These are phyloP conservation scores for Cryptococcus amylolentus DNA, from an alignment of 1,284 basidiomycete genomes.

Conservation along the genomic window DNA sequence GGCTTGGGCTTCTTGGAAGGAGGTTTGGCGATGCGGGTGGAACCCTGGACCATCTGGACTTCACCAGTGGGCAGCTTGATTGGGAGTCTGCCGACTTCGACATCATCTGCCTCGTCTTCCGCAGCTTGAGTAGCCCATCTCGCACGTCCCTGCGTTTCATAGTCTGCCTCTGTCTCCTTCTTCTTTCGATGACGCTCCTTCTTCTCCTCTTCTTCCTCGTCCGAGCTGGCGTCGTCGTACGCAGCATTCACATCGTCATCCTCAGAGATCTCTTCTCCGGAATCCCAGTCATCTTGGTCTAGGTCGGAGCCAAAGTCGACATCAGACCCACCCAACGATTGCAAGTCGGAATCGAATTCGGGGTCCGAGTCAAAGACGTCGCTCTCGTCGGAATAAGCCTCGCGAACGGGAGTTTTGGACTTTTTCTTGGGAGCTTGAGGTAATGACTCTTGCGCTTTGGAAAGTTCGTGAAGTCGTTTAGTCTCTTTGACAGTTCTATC, in stretches of 20 bases:
- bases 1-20: slow-evolving; percentile 32
- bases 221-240: slow-evolving; percentile 18
- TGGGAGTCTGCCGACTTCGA: slow-evolving; percentile 66
- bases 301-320: slow-evolving; percentile 9
- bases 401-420: slow-evolving; percentile 23
- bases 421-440: slow-evolving; percentile 33
- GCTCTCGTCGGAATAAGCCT: slow-evolving; percentile 25
- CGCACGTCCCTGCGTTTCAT: slow-evolving; percentile 33
- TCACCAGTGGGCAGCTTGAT: slow-evolving; percentile 79
- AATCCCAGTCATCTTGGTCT: slow-evolving; percentile 14
- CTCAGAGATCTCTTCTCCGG: slow-evolving; percentile 12
- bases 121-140: slow-evolving; percentile 25
- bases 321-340: slow-evolving; percentile 18
- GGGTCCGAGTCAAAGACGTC: slow-evolving; percentile 45
- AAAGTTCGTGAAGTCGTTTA: slow-evolving; percentile 43
- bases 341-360: slow-evolving; percentile 42
- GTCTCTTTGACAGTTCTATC: slow-evolving; percentile 46
- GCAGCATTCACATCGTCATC: slow-evolving; percentile 23
- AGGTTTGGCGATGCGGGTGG: slow-evolving; percentile 51
- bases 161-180: slow-evolving; percentile 41
- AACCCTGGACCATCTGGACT: slow-evolving; percentile 55
- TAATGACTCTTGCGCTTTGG: slow-evolving; percentile 39
- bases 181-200: slow-evolving; percentile 28
- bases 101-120: slow-evolving; percentile 31
- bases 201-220: slow-evolving; percentile 12